Conservation (phyloP, 805 yeast genomes). For the Ogataea paraovalis region DNA sequence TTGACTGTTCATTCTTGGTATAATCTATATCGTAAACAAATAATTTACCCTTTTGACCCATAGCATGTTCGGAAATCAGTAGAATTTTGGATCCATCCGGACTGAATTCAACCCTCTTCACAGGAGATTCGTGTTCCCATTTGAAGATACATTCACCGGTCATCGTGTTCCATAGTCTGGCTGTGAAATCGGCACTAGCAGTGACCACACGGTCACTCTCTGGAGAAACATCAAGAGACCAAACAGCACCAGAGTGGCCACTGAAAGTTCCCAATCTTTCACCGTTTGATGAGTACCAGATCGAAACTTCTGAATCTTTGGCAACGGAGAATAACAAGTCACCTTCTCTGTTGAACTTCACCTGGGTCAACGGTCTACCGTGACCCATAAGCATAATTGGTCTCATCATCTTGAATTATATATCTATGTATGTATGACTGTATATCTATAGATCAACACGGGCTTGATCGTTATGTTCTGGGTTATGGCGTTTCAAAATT, state of each 20-base stretch:
- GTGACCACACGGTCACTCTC: slow-evolving; percentile 71
- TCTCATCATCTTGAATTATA: slow-evolving; percentile 43
- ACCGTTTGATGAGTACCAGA: slow-evolving; percentile 95
- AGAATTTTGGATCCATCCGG: slow-evolving; percentile 66
- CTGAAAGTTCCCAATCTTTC: slow-evolving; percentile 91
- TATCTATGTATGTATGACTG: neutral
- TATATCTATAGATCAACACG: neutral
- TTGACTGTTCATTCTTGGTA: slow-evolving; percentile 39
- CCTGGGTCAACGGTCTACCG: slow-evolving; percentile 96
- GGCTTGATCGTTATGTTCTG: neutral
- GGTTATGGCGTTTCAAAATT: neutral
- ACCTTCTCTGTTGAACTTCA: slow-evolving; percentile 92
- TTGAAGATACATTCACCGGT: slow-evolving; percentile 73
- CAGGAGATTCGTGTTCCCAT: slow-evolving; percentile 80
- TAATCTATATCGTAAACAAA: slow-evolving; percentile 59
- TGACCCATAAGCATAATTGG: slow-evolving; percentile 83
- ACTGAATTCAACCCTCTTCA: slow-evolving; percentile 82
- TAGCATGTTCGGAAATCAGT: slow-evolving; percentile 83
- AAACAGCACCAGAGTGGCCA: slow-evolving; percentile 90
- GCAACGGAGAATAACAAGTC: slow-evolving; percentile 89
- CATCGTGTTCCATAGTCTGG: slow-evolving; percentile 78
- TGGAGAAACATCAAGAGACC: slow-evolving; percentile 85
- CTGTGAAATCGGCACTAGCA: slow-evolving; percentile 85
- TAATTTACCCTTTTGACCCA: slow-evolving; percentile 83
- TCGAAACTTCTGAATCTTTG: slow-evolving; percentile 83